Conservation (phyloP, 2,329 filamentous ascomycete genomes). For the Graphiopsis chlorocephala region DNA sequence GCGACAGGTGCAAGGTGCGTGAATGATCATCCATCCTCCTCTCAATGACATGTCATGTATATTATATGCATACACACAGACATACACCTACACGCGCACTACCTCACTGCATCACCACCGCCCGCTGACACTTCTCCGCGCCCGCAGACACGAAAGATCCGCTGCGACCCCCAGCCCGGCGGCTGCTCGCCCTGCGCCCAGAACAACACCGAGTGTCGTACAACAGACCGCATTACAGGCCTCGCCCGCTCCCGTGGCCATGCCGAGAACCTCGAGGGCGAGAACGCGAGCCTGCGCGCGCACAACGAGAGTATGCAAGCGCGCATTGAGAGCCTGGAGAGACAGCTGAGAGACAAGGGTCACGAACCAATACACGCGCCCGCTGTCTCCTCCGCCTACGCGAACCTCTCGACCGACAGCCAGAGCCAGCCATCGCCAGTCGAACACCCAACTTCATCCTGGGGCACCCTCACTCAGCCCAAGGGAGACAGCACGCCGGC, state of each 20-base stretch:
- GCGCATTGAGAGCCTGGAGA: slow-evolving; percentile 67
- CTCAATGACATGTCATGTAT: not conserved
- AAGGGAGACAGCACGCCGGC: not conserved
- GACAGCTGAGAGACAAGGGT: slow-evolving; percentile 60
- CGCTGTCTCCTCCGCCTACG: slow-evolving; percentile 7
- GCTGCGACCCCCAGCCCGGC: slow-evolving; percentile 75
- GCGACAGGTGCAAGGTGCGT: slow-evolving; percentile 80
- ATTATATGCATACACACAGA: not conserved
- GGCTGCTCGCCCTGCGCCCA: slow-evolving; percentile 80
- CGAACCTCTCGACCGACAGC: not conserved
- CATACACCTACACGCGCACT: not conserved
- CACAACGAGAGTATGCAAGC: slow-evolving; percentile 67
- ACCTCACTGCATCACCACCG: not conserved
- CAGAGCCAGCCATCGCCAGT: not conserved
- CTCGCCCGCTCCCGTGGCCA: slow-evolving; percentile 77
- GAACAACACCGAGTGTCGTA: slow-evolving; percentile 74
- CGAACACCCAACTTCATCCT: not conserved
- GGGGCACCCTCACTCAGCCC: not conserved
- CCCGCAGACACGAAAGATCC: slow-evolving; percentile 73
- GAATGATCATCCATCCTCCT: not conserved
- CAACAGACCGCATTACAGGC: slow-evolving; percentile 83
- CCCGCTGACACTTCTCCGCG: not conserved
- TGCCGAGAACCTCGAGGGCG: slow-evolving; percentile 70
- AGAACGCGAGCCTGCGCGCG: slow-evolving; percentile 64
- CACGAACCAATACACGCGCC: slow-evolving; percentile 47